Evolutionary conservation across 2,329 filamentous ascomycete species (phyloP), one percentile per base, ranked within the genome.

Genomic region (Claviceps africana): DNA sequence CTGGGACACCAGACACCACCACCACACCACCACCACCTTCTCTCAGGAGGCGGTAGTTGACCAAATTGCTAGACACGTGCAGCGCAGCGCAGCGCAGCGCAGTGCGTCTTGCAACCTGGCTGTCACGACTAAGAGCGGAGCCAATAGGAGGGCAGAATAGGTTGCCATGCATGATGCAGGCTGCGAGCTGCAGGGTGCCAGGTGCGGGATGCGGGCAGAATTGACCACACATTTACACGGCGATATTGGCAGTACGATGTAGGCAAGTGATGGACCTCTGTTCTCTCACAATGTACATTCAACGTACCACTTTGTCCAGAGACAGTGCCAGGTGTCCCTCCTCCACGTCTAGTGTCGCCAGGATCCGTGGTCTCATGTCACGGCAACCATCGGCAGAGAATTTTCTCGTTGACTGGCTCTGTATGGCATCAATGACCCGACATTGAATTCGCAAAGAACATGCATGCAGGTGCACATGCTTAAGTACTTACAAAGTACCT

Each of bases 371-470:
- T 37, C 35, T 22, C 40, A 21, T 19, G 48, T 44, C 50, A 48
- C 51, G 50, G 51, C 54, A 53, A 39, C 53, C 22, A 25, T 31
- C 37, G 49, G 50, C 53, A 56, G 48, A 44, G 40, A 51, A 52
- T 51, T 49, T 49, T 48, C 21, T 53, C 48, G 45, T 45, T 30
- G 35, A 15, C 10, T 35, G 33, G 5, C 33, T 35, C 33, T 35
- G 33, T 3, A 35, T 35, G 33, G 11, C 33, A 35, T 15, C 33
- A 35, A 35, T 35, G 15, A 13, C 13, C 33, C 33, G 15, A 11
- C 10, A 35, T 35, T 35, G 33, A 35, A 35, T 35, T 35, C 11
- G 33, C 33, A 35, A 33, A 9, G 31, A 33, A 9, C 2, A 33
- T 33, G 31, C 31, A 25, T 25, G 25, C 25, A 25, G 5, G 25